Conservation (phyloP, 2,329 filamentous ascomycete species). For the Epichloe sibirici region DNA sequence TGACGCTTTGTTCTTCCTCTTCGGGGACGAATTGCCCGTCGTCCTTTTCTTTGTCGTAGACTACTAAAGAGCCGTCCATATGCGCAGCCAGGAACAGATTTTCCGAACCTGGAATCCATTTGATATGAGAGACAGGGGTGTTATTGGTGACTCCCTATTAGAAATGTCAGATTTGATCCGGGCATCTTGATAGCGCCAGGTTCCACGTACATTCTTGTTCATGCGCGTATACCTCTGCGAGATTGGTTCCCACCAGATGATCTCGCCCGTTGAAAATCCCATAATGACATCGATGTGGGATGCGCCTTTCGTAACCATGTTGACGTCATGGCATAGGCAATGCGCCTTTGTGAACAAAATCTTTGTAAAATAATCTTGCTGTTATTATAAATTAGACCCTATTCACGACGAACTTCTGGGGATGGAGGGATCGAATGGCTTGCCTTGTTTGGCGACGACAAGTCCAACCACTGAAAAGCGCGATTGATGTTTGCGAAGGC, state of each 20-base stretch:
- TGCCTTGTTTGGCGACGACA: constrained; percentile 62
- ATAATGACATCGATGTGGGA: constrained; percentile 84
- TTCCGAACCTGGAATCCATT: constrained; percentile 90
- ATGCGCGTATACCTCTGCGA: constrained; percentile 90
- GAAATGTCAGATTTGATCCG: constrained; percentile 1
- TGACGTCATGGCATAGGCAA: constrained; percentile 88
- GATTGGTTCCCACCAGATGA: constrained; percentile 97
- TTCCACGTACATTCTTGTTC: constrained; percentile 70
- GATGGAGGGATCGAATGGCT: constrained; percentile 1
- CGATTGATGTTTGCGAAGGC: constrained; percentile 93
- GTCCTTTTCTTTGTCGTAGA: constrained; percentile 97
- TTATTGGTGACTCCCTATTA: constrained; percentile 72
- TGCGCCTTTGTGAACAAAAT: constrained; percentile 95
- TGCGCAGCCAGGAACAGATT: constrained; percentile 86
- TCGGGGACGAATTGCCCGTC: constrained; percentile 70
- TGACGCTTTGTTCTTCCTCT: constrained; percentile 52
- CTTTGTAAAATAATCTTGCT: constrained; percentile 87
- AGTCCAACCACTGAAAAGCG: constrained; percentile 90
- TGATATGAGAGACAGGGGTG: constrained; percentile 74
- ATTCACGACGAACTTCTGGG: neutral
- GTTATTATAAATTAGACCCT: constrained; percentile 16
- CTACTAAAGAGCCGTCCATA: constrained; percentile 78
- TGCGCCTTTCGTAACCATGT: constrained; percentile 64
- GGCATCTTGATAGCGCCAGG: neutral
- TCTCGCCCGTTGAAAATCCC: constrained; percentile 92